Percentiles rank a stretch among this genome's conserved stretches.
Evolutionary conservation across 2,329 filamentous ascomycete genomes (phyloP).

Genomic region (Taxawa tesnikishii): DNA sequence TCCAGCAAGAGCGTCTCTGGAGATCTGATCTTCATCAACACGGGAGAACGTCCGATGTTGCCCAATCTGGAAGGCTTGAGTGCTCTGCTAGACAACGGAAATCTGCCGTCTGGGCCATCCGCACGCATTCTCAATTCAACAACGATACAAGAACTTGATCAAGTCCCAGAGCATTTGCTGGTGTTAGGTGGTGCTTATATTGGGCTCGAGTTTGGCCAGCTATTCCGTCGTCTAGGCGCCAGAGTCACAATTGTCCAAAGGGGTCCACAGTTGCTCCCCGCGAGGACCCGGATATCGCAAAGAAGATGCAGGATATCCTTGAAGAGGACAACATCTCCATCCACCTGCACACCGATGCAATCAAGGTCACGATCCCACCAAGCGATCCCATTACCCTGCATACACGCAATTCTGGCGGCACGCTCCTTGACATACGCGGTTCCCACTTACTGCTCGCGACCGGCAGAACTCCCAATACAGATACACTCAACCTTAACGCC

Average conservation of each 20-base stretch:
- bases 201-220: constrained; percentile 42
- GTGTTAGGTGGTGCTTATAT: constrained; percentile 43
- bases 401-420: constrained; percentile 10
- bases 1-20: constrained; percentile 16
- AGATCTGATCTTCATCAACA: constrained; percentile 33
- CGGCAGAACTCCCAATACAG: constrained; percentile 39
- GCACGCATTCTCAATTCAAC: constrained; percentile 34
- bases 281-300: constrained; percentile 38
- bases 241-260: constrained; percentile 36
- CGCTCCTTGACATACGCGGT: constrained; percentile 18
- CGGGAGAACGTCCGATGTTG: constrained; percentile 30
- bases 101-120: constrained; percentile 20
- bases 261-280: constrained; percentile 8
- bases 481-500: constrained; percentile 27
- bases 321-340: constrained; percentile 34
- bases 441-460: constrained; percentile 40
- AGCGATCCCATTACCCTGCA: constrained; percentile 7
- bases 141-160: constrained; percentile 33
- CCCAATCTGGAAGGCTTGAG: constrained; percentile 19
- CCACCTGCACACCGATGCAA: constrained; percentile 23
- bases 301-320: constrained; percentile 30
- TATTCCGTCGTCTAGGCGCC: constrained; percentile 38
- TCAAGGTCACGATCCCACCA: constrained; percentile 8
- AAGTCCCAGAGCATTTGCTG: constrained; percentile 35
- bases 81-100: no score